phyloP scores from a whole-genome alignment of 805 yeast species.

The Suhomyces pyralidae region DNA sequence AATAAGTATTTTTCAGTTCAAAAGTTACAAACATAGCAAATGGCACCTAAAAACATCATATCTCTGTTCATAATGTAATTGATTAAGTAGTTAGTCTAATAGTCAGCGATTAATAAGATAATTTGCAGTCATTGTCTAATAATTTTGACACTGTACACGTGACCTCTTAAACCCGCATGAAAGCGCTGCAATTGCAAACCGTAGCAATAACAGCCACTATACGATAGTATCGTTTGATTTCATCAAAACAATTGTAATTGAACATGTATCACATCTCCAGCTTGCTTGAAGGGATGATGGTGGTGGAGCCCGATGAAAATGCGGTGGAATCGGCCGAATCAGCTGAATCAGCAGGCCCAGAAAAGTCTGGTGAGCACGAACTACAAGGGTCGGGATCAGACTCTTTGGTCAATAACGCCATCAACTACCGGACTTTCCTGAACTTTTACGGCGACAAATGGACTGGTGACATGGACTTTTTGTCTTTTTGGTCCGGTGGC shows the following conservation, averaged over 20 bases:
- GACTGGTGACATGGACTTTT: slow-evolving; percentile 9
- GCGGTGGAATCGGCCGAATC: background rate
- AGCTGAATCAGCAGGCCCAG: background rate
- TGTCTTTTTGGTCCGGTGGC: slow-evolving; percentile 24
- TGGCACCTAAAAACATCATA: too few species aligned
- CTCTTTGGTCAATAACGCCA: slow-evolving; percentile 6
- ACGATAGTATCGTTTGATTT: background rate
- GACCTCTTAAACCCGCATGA: background rate
- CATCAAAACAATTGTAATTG: background rate
- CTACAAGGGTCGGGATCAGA: slow-evolving; percentile 2
- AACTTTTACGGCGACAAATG: background rate
- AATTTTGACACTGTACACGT: background rate
- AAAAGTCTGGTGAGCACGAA: background rate
- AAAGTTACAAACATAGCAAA: too few species aligned
- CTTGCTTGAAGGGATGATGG: slow-evolving; percentile 34
- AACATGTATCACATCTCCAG: slow-evolving; percentile 36
- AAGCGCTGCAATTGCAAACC: background rate
- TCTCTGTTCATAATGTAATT: too few species aligned
- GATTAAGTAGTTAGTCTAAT: too few species aligned
- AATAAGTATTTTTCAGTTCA: too few species aligned
- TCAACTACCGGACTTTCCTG: background rate
- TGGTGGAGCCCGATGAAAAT: slow-evolving; percentile 16
- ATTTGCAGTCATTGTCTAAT: too few species aligned
- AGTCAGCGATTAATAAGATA: too few species aligned
- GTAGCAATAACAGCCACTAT: background rate